Evolutionary conservation across 441 rosid species (phyloP).

Genomic region (Brassica balearica): DNA sequence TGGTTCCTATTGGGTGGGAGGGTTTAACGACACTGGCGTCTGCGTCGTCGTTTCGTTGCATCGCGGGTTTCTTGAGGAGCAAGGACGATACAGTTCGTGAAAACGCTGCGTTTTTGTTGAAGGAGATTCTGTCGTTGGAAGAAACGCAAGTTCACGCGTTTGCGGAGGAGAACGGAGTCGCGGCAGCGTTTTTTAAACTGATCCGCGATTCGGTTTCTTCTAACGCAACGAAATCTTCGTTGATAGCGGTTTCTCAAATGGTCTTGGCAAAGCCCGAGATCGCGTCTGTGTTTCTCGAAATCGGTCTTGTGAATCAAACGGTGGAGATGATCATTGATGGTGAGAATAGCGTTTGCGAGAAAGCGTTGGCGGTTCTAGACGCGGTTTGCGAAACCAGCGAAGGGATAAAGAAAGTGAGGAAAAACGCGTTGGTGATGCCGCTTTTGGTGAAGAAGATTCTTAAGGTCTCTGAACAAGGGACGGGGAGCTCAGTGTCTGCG

Average conservation of each 20-base stretch:
- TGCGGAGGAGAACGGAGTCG: constrained; percentile 52
- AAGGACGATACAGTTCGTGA: constrained; percentile 54
- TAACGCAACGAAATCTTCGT: constrained; percentile 56
- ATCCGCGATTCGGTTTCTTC: constrained; percentile 70
- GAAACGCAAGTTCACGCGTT: constrained; percentile 40
- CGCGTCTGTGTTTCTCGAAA: constrained; percentile 47
- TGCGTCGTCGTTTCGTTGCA: constrained; percentile 49
- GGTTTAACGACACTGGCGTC: constrained; percentile 50
- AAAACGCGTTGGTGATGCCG: constrained; percentile 57
- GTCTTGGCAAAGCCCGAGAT: constrained; percentile 35
- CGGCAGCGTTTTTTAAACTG: constrained; percentile 55
- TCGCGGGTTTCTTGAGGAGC: constrained; percentile 56
- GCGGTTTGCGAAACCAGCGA: constrained; percentile 48
- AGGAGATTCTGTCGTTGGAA: constrained; percentile 51
- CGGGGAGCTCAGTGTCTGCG: constrained; percentile 57
- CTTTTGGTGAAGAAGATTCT: constrained; percentile 69
- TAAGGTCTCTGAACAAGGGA: constrained; percentile 65
- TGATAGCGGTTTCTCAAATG: constrained; percentile 51
- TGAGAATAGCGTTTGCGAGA: constrained; percentile 60
- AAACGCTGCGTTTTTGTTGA: constrained; percentile 60
- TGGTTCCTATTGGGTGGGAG: constrained; percentile 53
- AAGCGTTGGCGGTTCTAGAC: constrained; percentile 64
- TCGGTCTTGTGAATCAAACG: constrained; percentile 58
- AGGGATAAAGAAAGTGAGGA: constrained; percentile 52
- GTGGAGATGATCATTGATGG: constrained; percentile 53